Evolutionary conservation across 1,139 yeast genomes (phyloP).

Genomic region (Saccharomyces uvarum): DNA sequence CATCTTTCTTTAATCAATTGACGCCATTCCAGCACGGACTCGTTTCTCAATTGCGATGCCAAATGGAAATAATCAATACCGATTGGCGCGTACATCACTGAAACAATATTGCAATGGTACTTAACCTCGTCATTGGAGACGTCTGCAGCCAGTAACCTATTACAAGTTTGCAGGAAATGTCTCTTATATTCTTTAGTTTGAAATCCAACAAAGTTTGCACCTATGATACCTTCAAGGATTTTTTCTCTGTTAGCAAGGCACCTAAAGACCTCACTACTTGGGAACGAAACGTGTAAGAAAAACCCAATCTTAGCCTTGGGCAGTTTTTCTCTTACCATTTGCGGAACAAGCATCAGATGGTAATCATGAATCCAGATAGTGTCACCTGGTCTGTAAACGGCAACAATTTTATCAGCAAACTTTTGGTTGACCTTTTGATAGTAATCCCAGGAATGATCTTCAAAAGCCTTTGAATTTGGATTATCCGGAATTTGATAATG

Average conservation of each 20-base stretch:
- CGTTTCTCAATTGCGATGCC: constrained; percentile 37
- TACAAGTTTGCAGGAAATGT: constrained; percentile 84
- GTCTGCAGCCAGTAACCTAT: constrained; percentile 72
- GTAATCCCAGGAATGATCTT: constrained; percentile 86
- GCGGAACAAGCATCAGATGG: constrained; percentile 75
- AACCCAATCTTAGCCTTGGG: constrained; percentile 85
- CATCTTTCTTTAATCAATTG: constrained; percentile 65
- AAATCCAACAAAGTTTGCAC: constrained; percentile 77
- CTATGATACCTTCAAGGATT: constrained; percentile 71
- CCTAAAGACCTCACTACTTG: constrained; percentile 86
- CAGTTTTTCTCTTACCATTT: constrained; percentile 62
- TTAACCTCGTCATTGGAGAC: constrained; percentile 61
- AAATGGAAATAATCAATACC: constrained; percentile 73
- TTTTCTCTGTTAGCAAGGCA: constrained; percentile 79
- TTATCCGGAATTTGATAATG: constrained; percentile 93
- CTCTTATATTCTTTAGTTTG: constrained; percentile 87
- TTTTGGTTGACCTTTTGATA: constrained; percentile 66
- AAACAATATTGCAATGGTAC: constrained; percentile 55
- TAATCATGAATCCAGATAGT: constrained; percentile 88
- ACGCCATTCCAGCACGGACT: constrained; percentile 61
- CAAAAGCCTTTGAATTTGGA: constrained; percentile 85
- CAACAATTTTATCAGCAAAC: constrained; percentile 66
- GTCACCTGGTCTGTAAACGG: constrained; percentile 58
- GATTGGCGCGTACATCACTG: constrained; percentile 65
- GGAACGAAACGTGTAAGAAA: constrained; percentile 86